phyloP scores from a whole-genome alignment of 257 asterid genomes.

The Rehmannia glutinosa region DNA sequence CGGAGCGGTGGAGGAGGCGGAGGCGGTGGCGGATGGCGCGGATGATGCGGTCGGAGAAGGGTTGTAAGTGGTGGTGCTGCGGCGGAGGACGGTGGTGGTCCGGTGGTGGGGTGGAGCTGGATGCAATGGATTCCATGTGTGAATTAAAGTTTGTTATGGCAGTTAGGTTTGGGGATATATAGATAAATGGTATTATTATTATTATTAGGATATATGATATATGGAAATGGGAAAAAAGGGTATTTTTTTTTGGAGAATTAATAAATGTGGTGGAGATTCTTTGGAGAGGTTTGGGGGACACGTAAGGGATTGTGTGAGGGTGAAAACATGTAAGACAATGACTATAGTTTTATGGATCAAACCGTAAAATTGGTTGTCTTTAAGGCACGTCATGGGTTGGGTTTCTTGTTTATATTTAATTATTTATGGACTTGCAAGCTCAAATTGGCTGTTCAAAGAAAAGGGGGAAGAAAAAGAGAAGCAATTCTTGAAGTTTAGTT shows the following conservation, averaged over 20 bases:
- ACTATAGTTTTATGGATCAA: slow-evolving; percentile 11
- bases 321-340: slow-evolving; percentile 11
- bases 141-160: slow-evolving; percentile 11
- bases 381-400: slow-evolving; percentile 38
- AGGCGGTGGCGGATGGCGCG: slow-evolving; percentile 87
- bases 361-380: slow-evolving; percentile 21
- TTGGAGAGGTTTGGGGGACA: slow-evolving; percentile 57
- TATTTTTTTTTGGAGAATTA: background rate
- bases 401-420: too few species aligned
- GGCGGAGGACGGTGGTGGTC: slow-evolving; percentile 22
- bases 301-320: slow-evolving; percentile 69
- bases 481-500: too few species aligned
- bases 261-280: slow-evolving; percentile 39
- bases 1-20: slow-evolving; percentile 76
- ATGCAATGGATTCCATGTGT: slow-evolving; percentile 57
- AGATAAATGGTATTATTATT: background rate
- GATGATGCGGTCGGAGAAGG: slow-evolving; percentile 59
- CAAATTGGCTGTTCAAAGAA: too few species aligned
- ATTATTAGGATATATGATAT: background rate
- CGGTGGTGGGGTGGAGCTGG: slow-evolving; percentile 50
- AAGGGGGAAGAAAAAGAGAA: too few species aligned
- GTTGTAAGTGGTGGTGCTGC: slow-evolving; percentile 35
- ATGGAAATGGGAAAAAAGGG: background rate
- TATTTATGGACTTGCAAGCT: too few species aligned
- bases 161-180: slow-evolving; percentile 11